These are phyloP conservation scores for Aspergillus indologenus DNA, from an alignment of 495 filamentous ascomycete species.

Conservation along the genomic window DNA sequence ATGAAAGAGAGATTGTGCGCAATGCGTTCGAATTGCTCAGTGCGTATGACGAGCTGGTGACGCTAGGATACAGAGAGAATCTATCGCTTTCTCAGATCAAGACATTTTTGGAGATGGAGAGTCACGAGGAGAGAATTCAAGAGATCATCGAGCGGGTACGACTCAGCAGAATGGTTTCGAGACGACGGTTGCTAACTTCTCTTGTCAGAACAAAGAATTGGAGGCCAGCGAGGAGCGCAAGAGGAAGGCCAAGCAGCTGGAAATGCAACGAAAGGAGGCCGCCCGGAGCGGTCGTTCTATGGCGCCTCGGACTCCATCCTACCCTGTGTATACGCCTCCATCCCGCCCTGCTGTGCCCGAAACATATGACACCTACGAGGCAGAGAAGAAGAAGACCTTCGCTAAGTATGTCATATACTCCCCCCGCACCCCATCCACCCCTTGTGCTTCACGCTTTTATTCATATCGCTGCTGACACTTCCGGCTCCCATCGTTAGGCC, in stretches of 20 bases:
- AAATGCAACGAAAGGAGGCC: constrained; percentile 95
- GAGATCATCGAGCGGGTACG: constrained; percentile 90
- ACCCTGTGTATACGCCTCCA: constrained; percentile 86
- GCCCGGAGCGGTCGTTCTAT: constrained; percentile 56
- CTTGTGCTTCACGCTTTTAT: neutral
- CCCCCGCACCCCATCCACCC: neutral
- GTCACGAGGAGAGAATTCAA: constrained; percentile 96
- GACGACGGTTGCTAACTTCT: constrained; percentile 11
- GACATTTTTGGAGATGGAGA: constrained; percentile 98
- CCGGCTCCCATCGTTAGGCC: constrained; percentile 41
- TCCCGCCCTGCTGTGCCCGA: constrained; percentile 67
- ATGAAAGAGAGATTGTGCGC: constrained; percentile 88
- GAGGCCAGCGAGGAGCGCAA: constrained; percentile 98
- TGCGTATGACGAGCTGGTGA: constrained; percentile 95
- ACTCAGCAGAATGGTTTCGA: neutral
- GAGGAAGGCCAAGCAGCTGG: constrained; percentile 93
- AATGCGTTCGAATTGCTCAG: constrained; percentile 95
- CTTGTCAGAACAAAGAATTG: constrained; percentile 85
- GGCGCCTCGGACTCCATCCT: constrained; percentile 68
- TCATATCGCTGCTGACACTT: constrained; percentile 7
- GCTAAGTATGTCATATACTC: constrained; percentile 53
- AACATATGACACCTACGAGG: constrained; percentile 89
- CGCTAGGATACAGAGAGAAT: constrained; percentile 92
- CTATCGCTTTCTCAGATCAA: constrained; percentile 92
- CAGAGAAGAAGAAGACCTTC: constrained; percentile 89